Conservation (phyloP, 1,284 basidiomycete species). For the Marasmius fiardii region DNA sequence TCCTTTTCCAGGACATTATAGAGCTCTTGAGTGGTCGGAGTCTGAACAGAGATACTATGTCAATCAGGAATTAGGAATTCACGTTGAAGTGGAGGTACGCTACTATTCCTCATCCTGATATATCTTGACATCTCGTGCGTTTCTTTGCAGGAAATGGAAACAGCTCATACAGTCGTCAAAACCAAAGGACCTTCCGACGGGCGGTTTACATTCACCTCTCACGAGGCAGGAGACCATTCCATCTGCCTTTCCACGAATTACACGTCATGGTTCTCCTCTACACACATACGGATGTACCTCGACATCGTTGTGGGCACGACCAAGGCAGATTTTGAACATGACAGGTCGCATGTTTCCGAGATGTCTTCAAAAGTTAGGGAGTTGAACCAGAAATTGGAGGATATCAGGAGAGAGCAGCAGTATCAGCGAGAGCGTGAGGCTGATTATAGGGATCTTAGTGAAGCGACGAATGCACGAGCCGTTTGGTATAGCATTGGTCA, state of each 20-base stretch:
- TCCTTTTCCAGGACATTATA: conserved; percentile 74
- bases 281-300: conserved; percentile 93
- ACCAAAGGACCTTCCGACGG: conserved; percentile 89
- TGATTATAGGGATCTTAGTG: conserved; percentile 88
- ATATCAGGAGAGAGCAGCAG: conserved; percentile 94
- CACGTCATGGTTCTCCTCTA: conserved; percentile 79
- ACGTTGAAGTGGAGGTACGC: conserved; percentile 84
- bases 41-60: conserved; percentile 64
- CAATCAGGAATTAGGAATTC: conserved; percentile 81
- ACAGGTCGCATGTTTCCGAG: conserved; percentile 85
- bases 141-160: conserved; percentile 68
- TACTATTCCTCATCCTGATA: background rate
- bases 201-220: conserved; percentile 95
- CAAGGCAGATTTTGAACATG: conserved; percentile 79
- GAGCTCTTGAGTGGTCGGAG: conserved; percentile 89
- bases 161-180: conserved; percentile 75
- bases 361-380: conserved; percentile 86
- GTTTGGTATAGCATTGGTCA: conserved; percentile 93
- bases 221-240: conserved; percentile 94
- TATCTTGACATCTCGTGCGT: conserved; percentile 5
- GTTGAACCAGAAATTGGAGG: conserved; percentile 89
- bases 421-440: conserved; percentile 96
- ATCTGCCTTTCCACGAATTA: conserved; percentile 94
- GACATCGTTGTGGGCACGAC: conserved; percentile 90
- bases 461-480: conserved; percentile 84